Base-by-base conservation (phyloP, 2,329 filamentous ascomycete species). In the Fonsecaea pedrosoi region DNA sequence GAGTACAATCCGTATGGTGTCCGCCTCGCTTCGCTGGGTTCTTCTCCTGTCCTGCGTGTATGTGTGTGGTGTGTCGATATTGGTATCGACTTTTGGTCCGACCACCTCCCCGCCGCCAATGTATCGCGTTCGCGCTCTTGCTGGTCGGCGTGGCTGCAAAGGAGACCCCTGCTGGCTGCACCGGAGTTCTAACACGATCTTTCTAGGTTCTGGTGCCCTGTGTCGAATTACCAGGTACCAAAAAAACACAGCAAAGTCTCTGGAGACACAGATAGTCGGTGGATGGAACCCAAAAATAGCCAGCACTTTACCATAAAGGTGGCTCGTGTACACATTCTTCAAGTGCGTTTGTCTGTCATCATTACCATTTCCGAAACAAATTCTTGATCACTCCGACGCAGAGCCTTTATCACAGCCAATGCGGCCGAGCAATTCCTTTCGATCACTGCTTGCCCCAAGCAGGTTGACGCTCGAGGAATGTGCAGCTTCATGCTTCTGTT, bases 341-440 rank as follows among this genome's bases (percentile, higher is more conserved):
- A 6, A 50, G 45, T 25, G 45, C 18, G 18, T 50, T 18, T 50
- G 18, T 25, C 45, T 50, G 8, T 50, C 45, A n/a, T 25, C 25
- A 25, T 25, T 25, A 21, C 45, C 45, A 12, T 9, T 50, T 25
- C 18, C 9, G 8, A 9, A 50, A 8, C 45, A 25, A 45, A 45
- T 25, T 50, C 18, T 12, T 12, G 45, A 18, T 50, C 45, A 70
- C 32, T 70, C 68, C 6, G 68, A 68, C 12, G 57, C 40, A 40
- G 63, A 62, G 7, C 68, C 66, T 50, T 77, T 77, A 57, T 77
- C 75, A 56, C 75, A 77, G 8, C 75, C 75, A 58, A 77, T 77
- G 40, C 75, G 65, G 30, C 75, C 74, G 38, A 77, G 70, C 42
- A 77, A 70, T 54, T 75, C 73, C 67, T 76, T 77, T 25, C 73